Evolutionary conservation across 225 moss, liverwort and hornwort genomes (phyloP), one percentile per base, ranked within the genome.

Genomic region (Ulota crispa): DNA sequence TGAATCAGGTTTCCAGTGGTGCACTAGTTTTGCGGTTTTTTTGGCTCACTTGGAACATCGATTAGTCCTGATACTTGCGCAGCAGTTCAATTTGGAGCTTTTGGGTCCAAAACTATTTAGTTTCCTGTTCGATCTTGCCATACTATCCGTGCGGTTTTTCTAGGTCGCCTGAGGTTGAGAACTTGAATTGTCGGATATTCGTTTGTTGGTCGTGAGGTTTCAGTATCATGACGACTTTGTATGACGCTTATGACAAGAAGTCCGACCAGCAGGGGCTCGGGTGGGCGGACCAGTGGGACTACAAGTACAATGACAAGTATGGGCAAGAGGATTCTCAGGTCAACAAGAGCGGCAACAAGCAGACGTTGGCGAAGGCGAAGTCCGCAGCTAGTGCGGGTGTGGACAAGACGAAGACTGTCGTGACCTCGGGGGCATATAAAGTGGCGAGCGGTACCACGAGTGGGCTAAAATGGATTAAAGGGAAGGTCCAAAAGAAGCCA

Each of bases 261-360:
- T 88, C 88, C 5, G 88, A 86, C 4, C 71, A 84, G 23, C 81
- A 81, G 32, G 88, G 91, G 64, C 86, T 91, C 2, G 91, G 91
- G 20, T 91, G 91, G 91, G 91, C 91, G 6, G 91, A 91, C 55
- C 91, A 91, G 68, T 91, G 91, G 91, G 91, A 91, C 69, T 88
- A 88, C 36, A 88, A 91, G 75, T 91, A 78, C 24, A 91, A 91
- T 52, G 91, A 91, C 78, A 26, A 74, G 4, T 84, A 80, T 1
- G 83, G 86, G 1, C 78, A 64, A 3, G 73, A 83, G 14, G 70
- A 81, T 7, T 67, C 77, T 1, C 47, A 70, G 7, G 71, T 72
- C 72, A 23, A 11, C 41, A 85, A 83, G 67, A 54, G 28, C 0
- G 77, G 82, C 31, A 84, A 80, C 76, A 86, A 78, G 53, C 73